phyloP scores from a whole-genome alignment of 345 rosid species.

The Kernera saxatilis region DNA sequence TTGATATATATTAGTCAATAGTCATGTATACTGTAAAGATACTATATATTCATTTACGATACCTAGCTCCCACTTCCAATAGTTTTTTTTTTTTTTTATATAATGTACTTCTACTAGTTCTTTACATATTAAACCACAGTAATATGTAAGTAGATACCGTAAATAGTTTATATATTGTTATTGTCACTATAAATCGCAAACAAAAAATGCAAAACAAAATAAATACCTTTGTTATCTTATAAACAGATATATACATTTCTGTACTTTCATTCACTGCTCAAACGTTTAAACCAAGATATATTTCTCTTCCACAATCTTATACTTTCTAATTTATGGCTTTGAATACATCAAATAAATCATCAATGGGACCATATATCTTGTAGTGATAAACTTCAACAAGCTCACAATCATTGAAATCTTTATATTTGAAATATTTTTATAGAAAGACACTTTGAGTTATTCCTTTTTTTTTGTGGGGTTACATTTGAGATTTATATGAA shows the following conservation, averaged over 20 bases:
- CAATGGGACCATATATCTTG: constrained; percentile 28
- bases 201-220: not conserved
- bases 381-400: constrained; percentile 25
- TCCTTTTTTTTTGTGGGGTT: constrained; percentile 23
- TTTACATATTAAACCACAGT: not conserved
- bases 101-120: not conserved
- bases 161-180: not conserved
- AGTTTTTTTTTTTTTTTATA: too few relatives aligned
- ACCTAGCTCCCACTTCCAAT: too few relatives aligned
- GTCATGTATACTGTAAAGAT: not conserved
- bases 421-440: not conserved
- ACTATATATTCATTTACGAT: not conserved
- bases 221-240: not conserved
- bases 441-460: constrained; percentile 21
- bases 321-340: constrained; percentile 19
- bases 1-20: too few relatives aligned
- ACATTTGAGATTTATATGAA: constrained; percentile 15
- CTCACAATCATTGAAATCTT: constrained; percentile 22
- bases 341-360: not conserved
- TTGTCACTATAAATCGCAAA: not conserved
- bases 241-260: not conserved
- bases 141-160: not conserved
- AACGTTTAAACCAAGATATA: not conserved
- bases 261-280: not conserved
- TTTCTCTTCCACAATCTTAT: constrained; percentile 8